A percentile compares a stretch with the other conserved stretches of the same genome.
phyloP scores from a whole-genome alignment of 139 green algal species.

The Chlamydomonas sphaeroides region DNA sequence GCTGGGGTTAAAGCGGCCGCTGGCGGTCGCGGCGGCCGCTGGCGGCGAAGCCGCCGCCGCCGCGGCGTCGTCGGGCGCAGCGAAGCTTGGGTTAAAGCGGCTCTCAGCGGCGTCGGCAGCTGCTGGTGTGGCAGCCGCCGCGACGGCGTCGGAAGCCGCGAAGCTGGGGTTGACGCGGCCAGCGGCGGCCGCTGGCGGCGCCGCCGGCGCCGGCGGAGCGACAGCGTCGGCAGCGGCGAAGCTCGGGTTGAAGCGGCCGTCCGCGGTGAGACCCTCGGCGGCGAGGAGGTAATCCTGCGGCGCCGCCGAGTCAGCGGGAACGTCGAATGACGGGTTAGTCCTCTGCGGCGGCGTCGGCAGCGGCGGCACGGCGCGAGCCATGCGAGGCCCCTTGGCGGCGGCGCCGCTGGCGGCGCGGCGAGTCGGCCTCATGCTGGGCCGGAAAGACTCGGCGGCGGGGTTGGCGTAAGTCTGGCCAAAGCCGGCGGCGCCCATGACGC shows the following conservation, averaged over 20 bases:
- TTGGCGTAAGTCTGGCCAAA: neutral
- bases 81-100: neutral
- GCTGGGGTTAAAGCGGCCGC: no score
- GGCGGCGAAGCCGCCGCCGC: neutral
- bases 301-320: neutral
- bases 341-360: neutral
- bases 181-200: neutral
- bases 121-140: no score
- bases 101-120: neutral
- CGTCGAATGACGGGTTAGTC: slow-evolving; percentile 19
- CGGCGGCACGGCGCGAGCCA: neutral
- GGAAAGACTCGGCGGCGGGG: neutral
- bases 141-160: no score
- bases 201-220: neutral
- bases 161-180: neutral
- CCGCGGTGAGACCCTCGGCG: neutral
- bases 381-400: neutral
- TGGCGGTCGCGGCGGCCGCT: neutral
- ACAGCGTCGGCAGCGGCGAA: neutral
- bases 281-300: neutral
- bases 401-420: neutral
- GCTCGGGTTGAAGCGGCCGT: slow-evolving; percentile 24
- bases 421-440: neutral
- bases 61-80: neutral
- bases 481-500: neutral